Evolutionary conservation across 1,284 basidiomycete species (phyloP).

Genomic region (Ceratobasidium sp.): DNA sequence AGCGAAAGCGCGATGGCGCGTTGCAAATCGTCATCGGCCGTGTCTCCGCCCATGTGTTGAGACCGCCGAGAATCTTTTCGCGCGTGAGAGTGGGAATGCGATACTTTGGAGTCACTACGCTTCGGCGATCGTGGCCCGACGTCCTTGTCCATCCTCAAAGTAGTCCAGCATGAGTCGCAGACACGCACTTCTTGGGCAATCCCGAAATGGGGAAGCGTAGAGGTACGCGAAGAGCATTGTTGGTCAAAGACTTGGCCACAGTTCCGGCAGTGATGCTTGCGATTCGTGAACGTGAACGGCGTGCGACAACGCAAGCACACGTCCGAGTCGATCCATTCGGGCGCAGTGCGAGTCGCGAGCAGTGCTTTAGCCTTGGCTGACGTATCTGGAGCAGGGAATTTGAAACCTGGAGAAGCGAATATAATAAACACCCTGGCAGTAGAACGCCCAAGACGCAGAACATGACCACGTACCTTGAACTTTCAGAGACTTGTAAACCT

Average conservation of each 20-base stretch:
- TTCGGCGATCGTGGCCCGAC: constrained; percentile 28
- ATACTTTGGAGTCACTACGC: constrained; percentile 12
- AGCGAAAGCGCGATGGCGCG: constrained; percentile 94
- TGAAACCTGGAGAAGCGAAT: constrained; percentile 67
- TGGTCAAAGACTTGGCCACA: constrained; percentile 98
- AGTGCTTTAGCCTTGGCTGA: constrained; percentile 78
- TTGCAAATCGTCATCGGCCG: constrained; percentile 89
- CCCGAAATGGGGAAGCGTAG: constrained; percentile 93
- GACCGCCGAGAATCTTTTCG: constrained; percentile 38
- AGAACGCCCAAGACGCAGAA: constrained; percentile 10
- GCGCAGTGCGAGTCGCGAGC: constrained; percentile 89
- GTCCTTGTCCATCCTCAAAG: constrained; percentile 70
- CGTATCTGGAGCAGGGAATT: constrained; percentile 85
- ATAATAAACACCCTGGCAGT: background rate
- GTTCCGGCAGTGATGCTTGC: constrained; percentile 99
- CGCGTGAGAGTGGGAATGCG: constrained; percentile 29
- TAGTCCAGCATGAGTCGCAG: constrained; percentile 89
- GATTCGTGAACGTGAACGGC: constrained; percentile 93
- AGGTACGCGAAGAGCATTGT: constrained; percentile 87
- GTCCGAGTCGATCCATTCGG: constrained; percentile 97
- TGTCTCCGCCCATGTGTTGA: constrained; percentile 65
- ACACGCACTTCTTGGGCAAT: constrained; percentile 95
- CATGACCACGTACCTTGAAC: constrained; percentile 69
- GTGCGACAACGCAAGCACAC: constrained; percentile 95
- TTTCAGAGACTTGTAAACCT: constrained; percentile 83